phyloP scores from a whole-genome alignment of 768 basidiomycete species.

The Suillus subalutaceus region DNA sequence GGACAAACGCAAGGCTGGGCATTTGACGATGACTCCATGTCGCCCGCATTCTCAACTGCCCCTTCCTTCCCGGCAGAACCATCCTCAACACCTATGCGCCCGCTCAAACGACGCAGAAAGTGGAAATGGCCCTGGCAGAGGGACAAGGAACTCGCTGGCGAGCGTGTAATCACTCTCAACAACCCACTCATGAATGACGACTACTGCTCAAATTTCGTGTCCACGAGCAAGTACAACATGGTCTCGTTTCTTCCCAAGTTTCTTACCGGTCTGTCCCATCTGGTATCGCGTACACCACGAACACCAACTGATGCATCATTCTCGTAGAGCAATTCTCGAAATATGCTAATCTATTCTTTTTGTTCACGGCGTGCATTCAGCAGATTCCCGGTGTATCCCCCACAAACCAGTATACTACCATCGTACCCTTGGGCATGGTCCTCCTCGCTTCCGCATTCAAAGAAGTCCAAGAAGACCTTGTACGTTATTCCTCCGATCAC shows the following conservation, averaged over 20 bases:
- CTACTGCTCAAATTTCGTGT: constrained; percentile 81
- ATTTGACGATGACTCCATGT: constrained; percentile 68
- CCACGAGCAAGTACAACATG: constrained; percentile 94
- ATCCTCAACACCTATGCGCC: constrained; percentile 18
- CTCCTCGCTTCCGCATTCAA: constrained; percentile 94
- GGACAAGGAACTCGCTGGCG: constrained; percentile 63
- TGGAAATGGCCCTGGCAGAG: constrained; percentile 90
- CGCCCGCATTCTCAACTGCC: constrained; percentile 45
- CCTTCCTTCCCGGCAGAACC: constrained; percentile 40
- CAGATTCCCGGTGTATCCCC: constrained; percentile 98
- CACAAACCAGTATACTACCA: constrained; percentile 93
- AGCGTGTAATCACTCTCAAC: constrained; percentile 84
- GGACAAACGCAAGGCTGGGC: constrained; percentile 71
- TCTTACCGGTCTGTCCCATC: constrained; percentile 66
- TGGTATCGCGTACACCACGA: not conserved
- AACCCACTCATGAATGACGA: constrained; percentile 66
- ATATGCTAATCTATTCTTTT: constrained; percentile 98
- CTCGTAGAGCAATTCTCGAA: constrained; percentile 92
- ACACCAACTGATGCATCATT: constrained; percentile 14
- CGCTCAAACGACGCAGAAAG: constrained; percentile 23
- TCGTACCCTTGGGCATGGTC: constrained; percentile 86
- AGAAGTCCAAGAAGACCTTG: constrained; percentile 92
- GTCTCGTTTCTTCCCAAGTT: constrained; percentile 92
- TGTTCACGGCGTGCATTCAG: constrained; percentile 96
- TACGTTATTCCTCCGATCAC: constrained; percentile 39